These are phyloP conservation scores for Thielaviopsis euricoi DNA, from an alignment of 2,329 filamentous ascomycete genomes.

Conservation along the genomic window DNA sequence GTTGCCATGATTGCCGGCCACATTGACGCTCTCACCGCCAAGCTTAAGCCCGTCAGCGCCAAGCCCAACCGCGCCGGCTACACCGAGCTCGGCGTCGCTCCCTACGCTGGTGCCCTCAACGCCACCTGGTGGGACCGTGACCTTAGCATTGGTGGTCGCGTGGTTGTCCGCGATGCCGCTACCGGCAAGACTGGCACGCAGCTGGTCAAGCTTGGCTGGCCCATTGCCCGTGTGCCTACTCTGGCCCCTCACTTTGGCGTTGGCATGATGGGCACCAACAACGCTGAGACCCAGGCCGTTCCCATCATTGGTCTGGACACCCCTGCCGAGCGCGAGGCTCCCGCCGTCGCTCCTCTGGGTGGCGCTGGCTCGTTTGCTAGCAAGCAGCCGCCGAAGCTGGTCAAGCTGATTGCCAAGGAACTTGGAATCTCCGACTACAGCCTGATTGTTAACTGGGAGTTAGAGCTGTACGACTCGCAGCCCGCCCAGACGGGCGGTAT, in stretches of 20 bases:
- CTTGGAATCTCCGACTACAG: conserved; percentile 52
- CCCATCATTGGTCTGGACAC: conserved; percentile 84
- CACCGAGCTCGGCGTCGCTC: conserved; percentile 76
- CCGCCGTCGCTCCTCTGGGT: conserved; percentile 29
- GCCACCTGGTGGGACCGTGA: conserved; percentile 96
- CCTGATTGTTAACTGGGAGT: conserved; percentile 85
- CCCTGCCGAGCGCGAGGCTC: conserved; percentile 20
- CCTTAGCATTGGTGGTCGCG: conserved; percentile 74
- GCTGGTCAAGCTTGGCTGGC: conserved; percentile 86
- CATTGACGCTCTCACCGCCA: conserved; percentile 80
- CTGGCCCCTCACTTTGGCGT: conserved; percentile 88
- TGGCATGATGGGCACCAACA: conserved; percentile 49
- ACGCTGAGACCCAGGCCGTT: conserved; percentile 84
- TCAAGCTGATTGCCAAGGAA: conserved; percentile 64
- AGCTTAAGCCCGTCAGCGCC: conserved; percentile 77
- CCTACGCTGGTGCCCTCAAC: conserved; percentile 77
- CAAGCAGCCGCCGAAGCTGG: conserved; percentile 72
- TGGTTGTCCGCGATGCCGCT: conserved; percentile 58
- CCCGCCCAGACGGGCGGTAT: conserved; percentile 70
- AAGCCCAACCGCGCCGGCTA: conserved; percentile 76
- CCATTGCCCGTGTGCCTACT: conserved; percentile 81
- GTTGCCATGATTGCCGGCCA: conserved; percentile 81
- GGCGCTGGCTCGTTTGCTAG: conserved; percentile 55
- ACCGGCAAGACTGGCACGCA: conserved; percentile 63
- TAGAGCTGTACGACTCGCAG: conserved; percentile 85